Conservation (phyloP, 1,284 basidiomycete species). For the Pseudozyma hubeiensis region DNA sequence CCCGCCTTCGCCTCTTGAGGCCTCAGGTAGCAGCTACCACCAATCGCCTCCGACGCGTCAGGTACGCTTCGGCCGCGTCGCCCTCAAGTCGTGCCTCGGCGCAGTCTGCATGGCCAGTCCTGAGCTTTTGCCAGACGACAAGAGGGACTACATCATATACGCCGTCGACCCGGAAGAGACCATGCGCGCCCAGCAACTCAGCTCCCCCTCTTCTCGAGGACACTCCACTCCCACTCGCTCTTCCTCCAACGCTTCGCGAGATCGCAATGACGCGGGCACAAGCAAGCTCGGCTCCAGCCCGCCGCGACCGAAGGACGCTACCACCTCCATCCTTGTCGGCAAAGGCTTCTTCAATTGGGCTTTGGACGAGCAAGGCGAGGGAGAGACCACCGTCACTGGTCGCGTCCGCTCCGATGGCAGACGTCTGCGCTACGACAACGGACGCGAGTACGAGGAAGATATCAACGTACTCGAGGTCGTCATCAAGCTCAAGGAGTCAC, state of each 20-base stretch:
- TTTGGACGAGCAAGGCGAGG: constrained; percentile 63
- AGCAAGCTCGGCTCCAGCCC: constrained; percentile 37
- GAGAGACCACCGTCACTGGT: constrained; percentile 62
- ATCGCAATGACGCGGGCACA: constrained; percentile 36
- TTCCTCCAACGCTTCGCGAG: constrained; percentile 22
- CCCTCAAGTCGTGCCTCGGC: constrained; percentile 65
- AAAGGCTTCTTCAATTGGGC: constrained; percentile 65
- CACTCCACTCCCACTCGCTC: constrained; percentile 23
- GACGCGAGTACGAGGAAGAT: constrained; percentile 52
- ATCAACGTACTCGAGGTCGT: constrained; percentile 63
- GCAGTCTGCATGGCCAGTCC: constrained; percentile 67
- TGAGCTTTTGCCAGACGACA: constrained; percentile 61
- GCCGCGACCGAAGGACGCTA: constrained; percentile 23
- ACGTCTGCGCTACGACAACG: constrained; percentile 54
- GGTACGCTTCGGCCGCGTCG: constrained; percentile 55
- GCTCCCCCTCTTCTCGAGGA: constrained; percentile 36
- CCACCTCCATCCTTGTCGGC: constrained; percentile 58
- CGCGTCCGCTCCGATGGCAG: constrained; percentile 55
- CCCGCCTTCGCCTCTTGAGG: constrained; percentile 27
- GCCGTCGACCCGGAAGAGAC: constrained; percentile 67
- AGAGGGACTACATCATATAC: constrained; percentile 65
- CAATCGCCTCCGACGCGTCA: constrained; percentile 22
- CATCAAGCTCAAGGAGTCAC: constrained; percentile 63
- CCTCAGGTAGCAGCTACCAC: constrained; percentile 30
- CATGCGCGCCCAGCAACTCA: constrained; percentile 39